Conservation (phyloP, 257 asterid species). For the Lantana camara region DNA sequence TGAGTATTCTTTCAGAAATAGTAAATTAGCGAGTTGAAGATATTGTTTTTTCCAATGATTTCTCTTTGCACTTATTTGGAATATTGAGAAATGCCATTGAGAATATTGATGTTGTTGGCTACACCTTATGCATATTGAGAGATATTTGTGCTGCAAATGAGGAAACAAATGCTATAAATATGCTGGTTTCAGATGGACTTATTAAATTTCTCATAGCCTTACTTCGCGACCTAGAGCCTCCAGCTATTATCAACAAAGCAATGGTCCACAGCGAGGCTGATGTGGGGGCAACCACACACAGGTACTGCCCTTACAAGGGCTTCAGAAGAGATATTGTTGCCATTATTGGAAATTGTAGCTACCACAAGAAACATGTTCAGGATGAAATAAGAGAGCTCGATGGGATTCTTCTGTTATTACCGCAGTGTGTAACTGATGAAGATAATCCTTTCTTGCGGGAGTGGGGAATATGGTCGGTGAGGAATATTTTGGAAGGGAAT, state of each 20-base stretch:
- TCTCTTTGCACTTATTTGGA: conserved; percentile 44
- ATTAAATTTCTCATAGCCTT: conserved; percentile 54
- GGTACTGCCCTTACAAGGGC: conserved; percentile 75
- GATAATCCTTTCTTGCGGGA: conserved; percentile 91
- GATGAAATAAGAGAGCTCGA: conserved; percentile 64
- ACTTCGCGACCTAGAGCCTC: conserved; percentile 73
- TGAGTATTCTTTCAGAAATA: conserved; percentile 57
- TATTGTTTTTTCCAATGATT: conserved; percentile 39
- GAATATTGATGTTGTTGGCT: conserved; percentile 64
- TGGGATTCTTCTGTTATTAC: conserved; percentile 69
- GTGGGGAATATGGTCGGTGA: conserved; percentile 84
- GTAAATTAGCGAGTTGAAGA: conserved; percentile 50
- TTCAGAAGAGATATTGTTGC: conserved; percentile 79
- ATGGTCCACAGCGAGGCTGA: conserved; percentile 32
- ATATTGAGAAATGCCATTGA: conserved; percentile 45
- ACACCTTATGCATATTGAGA: conserved; percentile 67
- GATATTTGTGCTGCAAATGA: conserved; percentile 54
- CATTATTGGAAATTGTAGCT: conserved; percentile 74
- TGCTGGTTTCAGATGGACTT: conserved; percentile 61
- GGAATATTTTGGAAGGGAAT: conserved; percentile 79
- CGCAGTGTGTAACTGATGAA: conserved; percentile 77
- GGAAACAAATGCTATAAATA: conserved; percentile 40
- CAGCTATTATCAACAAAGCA: conserved; percentile 56
- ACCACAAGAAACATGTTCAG: conserved; percentile 58
- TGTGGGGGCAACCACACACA: conserved; percentile 29